Evolutionary conservation across 495 filamentous ascomycete genomes (phyloP).

Genomic region (Chaetomium fimeti): DNA sequence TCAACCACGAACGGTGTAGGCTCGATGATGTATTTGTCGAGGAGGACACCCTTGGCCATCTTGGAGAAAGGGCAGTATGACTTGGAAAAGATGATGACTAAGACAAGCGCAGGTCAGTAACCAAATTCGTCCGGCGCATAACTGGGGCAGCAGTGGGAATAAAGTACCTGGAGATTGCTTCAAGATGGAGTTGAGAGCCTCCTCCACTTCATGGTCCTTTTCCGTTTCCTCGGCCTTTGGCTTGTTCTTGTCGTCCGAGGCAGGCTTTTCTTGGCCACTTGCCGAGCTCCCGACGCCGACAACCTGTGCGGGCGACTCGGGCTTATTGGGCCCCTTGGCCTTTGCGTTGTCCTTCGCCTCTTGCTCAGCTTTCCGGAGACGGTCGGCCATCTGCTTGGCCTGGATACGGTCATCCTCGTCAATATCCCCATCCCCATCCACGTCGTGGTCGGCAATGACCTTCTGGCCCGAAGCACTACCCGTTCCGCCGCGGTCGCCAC

Average conservation of each 20-base stretch:
- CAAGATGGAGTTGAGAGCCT: constrained; percentile 69
- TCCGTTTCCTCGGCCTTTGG: constrained; percentile 50
- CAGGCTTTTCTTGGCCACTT: constrained; percentile 59
- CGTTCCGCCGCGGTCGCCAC: neutral
- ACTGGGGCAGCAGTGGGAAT: neutral
- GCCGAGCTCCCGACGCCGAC: constrained; percentile 58
- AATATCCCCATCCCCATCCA: constrained; percentile 45
- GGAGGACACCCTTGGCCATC: constrained; percentile 76
- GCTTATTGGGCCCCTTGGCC: constrained; percentile 53
- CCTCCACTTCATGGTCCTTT: constrained; percentile 58
- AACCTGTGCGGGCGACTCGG: constrained; percentile 47
- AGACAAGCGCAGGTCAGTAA: constrained; percentile 25
- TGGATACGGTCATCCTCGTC: constrained; percentile 46
- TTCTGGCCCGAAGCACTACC: constrained; percentile 29
- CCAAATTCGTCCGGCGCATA: constrained; percentile 11
- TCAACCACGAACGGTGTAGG: constrained; percentile 87
- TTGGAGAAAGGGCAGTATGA: constrained; percentile 83
- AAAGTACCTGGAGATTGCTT: constrained; percentile 78
- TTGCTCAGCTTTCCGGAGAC: constrained; percentile 51
- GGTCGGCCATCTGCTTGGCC: constrained; percentile 45
- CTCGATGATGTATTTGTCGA: constrained; percentile 76
- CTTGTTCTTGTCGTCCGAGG: constrained; percentile 33
- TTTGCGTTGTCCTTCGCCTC: constrained; percentile 57
- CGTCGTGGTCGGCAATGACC: constrained; percentile 38
- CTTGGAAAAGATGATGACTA: constrained; percentile 95